Evolutionary conservation across 2,329 filamentous ascomycete species (phyloP).

Genomic region (Talaromyces atroroseus): DNA sequence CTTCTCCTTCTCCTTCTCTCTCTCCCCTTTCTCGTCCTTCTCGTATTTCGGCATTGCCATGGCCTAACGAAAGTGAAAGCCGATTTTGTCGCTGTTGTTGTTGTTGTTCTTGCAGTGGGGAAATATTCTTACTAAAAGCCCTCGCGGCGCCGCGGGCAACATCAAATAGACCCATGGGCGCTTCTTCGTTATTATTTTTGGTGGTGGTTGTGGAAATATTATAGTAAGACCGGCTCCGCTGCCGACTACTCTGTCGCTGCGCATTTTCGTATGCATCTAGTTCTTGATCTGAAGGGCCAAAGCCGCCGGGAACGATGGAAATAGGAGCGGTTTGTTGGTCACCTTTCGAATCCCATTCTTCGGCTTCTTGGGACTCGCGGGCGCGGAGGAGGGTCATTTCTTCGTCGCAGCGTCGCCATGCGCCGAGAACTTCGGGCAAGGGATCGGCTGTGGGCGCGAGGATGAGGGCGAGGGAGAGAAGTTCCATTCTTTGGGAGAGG

Average conservation of each 20-base stretch:
- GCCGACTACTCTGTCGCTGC: conserved; percentile 33
- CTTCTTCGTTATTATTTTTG: conserved; percentile 32
- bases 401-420: conserved; percentile 60
- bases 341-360: conserved; percentile 53
- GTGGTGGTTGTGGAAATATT: conserved; percentile 17
- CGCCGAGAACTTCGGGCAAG: conserved; percentile 56
- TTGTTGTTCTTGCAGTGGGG: conserved; percentile 31
- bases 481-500: conserved; percentile 60
- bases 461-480: conserved; percentile 58
- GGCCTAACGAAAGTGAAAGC: not conserved
- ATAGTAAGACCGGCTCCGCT: conserved; percentile 18
- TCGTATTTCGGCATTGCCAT: not conserved
- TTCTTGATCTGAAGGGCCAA: conserved; percentile 40
- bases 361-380: conserved; percentile 52
- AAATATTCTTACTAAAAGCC: conserved; percentile 45
- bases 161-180: conserved; percentile 49
- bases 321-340: conserved; percentile 32
- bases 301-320: conserved; percentile 38
- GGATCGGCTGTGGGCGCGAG: conserved; percentile 52
- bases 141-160: conserved; percentile 47
- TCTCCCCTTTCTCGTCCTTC: not conserved
- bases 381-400: conserved; percentile 52
- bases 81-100: not conserved
- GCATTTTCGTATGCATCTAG: conserved; percentile 42
- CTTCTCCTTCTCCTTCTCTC: conserved; percentile 12